Evolutionary conservation across 306 rosid species (phyloP).

Genomic region (Begonia fuchsioides): DNA sequence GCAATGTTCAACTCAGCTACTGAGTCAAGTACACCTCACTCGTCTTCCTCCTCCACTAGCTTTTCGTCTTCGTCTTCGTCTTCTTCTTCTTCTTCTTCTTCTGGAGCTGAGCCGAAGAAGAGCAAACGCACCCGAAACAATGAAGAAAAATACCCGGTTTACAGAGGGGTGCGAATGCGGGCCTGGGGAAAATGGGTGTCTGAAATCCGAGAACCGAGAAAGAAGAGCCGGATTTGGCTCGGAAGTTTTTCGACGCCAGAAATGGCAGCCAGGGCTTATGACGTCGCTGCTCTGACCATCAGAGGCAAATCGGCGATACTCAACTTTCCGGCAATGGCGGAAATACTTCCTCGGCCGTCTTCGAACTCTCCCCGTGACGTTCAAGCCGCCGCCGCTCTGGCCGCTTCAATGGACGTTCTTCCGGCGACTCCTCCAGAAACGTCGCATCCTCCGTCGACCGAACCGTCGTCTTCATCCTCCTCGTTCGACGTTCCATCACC

Average conservation of each 20-base stretch:
- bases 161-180: conserved; percentile 61
- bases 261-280: conserved; percentile 81
- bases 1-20: conserved; percentile 22
- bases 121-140: conserved; percentile 17
- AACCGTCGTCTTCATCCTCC: conserved; percentile 9
- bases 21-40: too few relatives aligned
- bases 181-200: conserved; percentile 76
- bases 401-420: conserved; percentile 33
- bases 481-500: conserved; percentile 4
- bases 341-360: conserved; percentile 35
- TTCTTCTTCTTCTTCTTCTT: too few relatives aligned
- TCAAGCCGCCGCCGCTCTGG: conserved; percentile 47
- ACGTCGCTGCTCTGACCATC: conserved; percentile 45
- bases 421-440: conserved; percentile 1
- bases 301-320: conserved; percentile 55
- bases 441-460: conserved; percentile 9
- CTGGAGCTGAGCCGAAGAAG: conserved; percentile 7
- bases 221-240: conserved; percentile 63
- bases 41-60: background rate
- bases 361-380: conserved; percentile 52
- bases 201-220: conserved; percentile 57
- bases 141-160: conserved; percentile 25
- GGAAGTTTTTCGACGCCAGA: conserved; percentile 54
- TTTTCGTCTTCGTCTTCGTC: background rate
- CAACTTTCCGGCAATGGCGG: conserved; percentile 51